Evolutionary conservation across 192 early-diverging fungal genomes (phyloP).

Genomic region (Umbelopsis ramanniana): DNA sequence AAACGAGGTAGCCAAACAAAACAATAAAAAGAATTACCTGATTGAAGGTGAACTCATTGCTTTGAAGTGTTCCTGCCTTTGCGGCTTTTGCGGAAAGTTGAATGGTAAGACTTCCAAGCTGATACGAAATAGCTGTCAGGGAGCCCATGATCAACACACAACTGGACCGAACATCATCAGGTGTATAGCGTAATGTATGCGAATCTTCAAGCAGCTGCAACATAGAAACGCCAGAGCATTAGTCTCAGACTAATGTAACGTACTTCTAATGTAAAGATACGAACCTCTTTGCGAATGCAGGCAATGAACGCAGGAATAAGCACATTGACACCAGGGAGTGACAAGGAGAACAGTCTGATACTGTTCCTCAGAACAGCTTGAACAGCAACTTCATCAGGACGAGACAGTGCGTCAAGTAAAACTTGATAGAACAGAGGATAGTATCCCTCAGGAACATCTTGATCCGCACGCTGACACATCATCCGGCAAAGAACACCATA

Average conservation of each 20-base stretch:
- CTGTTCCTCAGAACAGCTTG: conserved; percentile 72
- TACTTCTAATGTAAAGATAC: conserved; percentile 12
- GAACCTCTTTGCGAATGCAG: conserved; percentile 64
- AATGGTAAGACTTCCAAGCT: conserved; percentile 22
- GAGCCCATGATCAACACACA: conserved; percentile 56
- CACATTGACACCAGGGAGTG: conserved; percentile 70
- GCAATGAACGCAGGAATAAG: conserved; percentile 68
- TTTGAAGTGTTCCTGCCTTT: background rate
- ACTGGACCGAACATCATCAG: conserved; percentile 44
- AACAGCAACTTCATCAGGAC: conserved; percentile 61
- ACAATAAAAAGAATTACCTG: background rate
- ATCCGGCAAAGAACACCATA: conserved; percentile 74
- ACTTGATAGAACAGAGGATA: conserved; percentile 74
- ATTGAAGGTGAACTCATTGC: conserved; percentile 6
- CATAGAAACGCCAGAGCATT: background rate
- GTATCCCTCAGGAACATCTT: conserved; percentile 57
- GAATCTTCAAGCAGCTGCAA: conserved; percentile 43
- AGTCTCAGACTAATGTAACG: background rate
- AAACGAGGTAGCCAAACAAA: background rate
- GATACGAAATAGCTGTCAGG: conserved; percentile 35
- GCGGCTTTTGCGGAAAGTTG: conserved; percentile 1
- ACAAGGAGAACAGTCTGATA: conserved; percentile 65
- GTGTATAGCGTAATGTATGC: conserved; percentile 36
- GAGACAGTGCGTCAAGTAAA: conserved; percentile 63
- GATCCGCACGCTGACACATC: conserved; percentile 78